Conservation (phyloP, 192 early-diverging fungal genomes). For the Backusella psychrophila region DNA sequence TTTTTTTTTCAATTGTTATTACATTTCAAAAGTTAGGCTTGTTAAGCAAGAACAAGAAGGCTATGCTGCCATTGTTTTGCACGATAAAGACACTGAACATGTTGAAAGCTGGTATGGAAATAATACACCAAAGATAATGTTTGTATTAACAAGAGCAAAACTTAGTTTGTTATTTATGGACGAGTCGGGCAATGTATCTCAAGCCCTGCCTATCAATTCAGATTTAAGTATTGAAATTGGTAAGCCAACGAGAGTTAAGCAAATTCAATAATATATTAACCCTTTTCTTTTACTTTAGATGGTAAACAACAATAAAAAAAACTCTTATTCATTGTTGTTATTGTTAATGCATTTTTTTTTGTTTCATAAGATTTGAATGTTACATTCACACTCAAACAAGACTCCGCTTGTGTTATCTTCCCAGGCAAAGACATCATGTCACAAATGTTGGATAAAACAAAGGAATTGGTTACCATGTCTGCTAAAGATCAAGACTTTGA, state of each 20-base stretch:
- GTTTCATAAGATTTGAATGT: conserved; percentile 2
- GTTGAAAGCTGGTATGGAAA: conserved; percentile 12
- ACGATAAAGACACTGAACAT: background rate
- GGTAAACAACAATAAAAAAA: background rate
- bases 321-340: background rate
- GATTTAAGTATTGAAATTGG: background rate
- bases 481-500: background rate
- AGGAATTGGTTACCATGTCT: background rate
- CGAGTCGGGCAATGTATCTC: background rate
- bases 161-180: conserved; percentile 13
- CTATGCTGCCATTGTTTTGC: background rate
- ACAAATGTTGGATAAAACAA: background rate
- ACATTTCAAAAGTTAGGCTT: background rate
- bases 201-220: background rate
- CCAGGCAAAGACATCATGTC: background rate
- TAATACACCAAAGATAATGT: background rate
- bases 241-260: background rate
- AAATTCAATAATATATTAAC: background rate
- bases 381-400: conserved; percentile 1
- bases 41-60: background rate
- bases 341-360: background rate
- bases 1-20: background rate
- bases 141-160: background rate
- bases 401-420: conserved; percentile 7
- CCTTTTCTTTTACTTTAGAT: background rate